Percentiles rank a stretch among this genome's conserved stretches.
phyloP scores from a whole-genome alignment of 2,329 filamentous ascomycete genomes.

The Verticillium alfalfae region DNA sequence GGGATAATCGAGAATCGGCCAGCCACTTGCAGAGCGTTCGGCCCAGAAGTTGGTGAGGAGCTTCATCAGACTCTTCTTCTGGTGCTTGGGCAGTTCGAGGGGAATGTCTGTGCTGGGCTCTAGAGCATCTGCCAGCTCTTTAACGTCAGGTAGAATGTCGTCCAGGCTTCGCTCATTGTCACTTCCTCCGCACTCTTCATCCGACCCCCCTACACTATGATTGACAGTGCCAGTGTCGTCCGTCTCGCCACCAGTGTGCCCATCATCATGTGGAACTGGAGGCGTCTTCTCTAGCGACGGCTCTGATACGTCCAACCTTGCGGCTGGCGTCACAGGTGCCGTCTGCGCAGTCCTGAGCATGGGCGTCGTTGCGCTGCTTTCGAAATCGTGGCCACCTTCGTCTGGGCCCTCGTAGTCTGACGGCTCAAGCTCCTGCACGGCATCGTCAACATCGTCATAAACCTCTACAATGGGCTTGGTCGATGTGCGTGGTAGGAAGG shows the following conservation, averaged over 20 bases:
- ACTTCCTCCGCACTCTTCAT: conserved; percentile 63
- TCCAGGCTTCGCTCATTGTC: conserved; percentile 69
- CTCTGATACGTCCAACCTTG: conserved; percentile 3
- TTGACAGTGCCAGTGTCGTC: conserved; percentile 31
- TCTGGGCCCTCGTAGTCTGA: conserved; percentile 44
- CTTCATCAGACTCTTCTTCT: conserved; percentile 89
- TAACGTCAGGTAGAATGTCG: conserved; percentile 59
- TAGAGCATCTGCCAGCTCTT: conserved; percentile 57
- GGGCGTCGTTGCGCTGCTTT: conserved; percentile 3
- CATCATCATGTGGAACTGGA: conserved; percentile 14
- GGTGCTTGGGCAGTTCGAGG: conserved; percentile 81
- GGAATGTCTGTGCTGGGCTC: conserved; percentile 56
- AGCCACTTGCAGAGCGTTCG: conserved; percentile 91
- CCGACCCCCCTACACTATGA: conserved; percentile 56
- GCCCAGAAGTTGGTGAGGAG: conserved; percentile 98
- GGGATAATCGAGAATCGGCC: conserved; percentile 89
- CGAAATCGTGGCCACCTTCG: not conserved
- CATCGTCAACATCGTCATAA: conserved; percentile 88
- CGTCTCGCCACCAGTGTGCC: conserved; percentile 18
- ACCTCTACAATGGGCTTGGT: conserved; percentile 97
- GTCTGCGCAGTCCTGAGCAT: conserved; percentile 13
- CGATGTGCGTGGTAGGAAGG: conserved; percentile 77
- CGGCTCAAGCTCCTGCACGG: conserved; percentile 73
- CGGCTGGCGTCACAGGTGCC: conserved; percentile 10
- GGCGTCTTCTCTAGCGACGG: conserved; percentile 14